Conservation (phyloP, 305 asterid species). For the Fraxinus ornus region DNA sequence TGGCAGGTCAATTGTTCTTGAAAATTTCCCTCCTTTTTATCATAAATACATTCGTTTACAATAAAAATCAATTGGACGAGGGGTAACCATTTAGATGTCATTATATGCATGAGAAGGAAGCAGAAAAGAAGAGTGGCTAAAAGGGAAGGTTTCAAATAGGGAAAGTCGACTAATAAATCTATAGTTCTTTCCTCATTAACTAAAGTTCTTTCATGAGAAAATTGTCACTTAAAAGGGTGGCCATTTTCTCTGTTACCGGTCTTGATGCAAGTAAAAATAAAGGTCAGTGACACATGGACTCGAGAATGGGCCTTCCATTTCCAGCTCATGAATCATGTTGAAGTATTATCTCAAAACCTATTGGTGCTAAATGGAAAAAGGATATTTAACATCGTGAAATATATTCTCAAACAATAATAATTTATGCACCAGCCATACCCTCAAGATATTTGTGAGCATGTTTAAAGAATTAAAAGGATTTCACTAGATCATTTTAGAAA, state of each 20-base stretch:
- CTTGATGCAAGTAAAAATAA: background rate
- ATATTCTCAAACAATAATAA: background rate
- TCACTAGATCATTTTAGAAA: background rate
- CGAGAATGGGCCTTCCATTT: background rate
- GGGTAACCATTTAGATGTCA: background rate
- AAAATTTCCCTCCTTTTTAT: background rate
- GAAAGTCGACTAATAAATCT: background rate
- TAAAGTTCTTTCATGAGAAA: background rate
- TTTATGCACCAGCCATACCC: background rate
- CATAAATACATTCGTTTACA: background rate
- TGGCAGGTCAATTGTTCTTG: background rate
- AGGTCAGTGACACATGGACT: background rate
- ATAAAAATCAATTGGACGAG: background rate
- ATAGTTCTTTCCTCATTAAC: background rate
- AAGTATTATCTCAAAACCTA: background rate
- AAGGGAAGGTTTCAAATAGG: background rate
- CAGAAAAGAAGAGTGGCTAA: background rate
- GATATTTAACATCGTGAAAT: background rate
- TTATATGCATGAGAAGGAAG: background rate
- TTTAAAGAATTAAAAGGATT: background rate
- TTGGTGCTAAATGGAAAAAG: background rate
- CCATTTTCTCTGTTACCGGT: background rate
- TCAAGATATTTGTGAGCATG: background rate
- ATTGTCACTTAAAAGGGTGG: background rate
- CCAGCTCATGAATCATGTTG: background rate